Percentiles rank a stretch among this genome's conserved stretches.
Evolutionary conservation across 129 eudicot species (phyloP).

Genomic region (Pulicaria dysenterica): DNA sequence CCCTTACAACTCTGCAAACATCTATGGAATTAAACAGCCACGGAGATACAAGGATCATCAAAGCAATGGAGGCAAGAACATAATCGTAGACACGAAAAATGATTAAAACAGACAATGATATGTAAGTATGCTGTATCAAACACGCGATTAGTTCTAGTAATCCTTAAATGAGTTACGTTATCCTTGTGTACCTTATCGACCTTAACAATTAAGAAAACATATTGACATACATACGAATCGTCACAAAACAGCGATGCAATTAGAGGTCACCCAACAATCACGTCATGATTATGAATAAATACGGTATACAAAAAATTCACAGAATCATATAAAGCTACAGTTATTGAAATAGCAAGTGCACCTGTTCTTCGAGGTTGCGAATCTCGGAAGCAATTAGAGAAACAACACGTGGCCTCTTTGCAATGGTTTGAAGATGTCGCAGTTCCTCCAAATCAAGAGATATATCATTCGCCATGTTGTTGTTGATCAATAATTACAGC

Average conservation of each 20-base stretch:
- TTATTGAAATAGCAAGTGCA: constrained; percentile 6
- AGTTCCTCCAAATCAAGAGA: constrained; percentile 83
- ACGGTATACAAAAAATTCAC: background rate
- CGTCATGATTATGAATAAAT: background rate
- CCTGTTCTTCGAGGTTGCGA: constrained; percentile 64
- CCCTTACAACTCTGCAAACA: too few relatives aligned
- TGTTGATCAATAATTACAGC: background rate
- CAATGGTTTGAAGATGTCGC: constrained; percentile 62
- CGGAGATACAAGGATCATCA: background rate
- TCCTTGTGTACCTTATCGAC: background rate
- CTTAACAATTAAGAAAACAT: background rate
- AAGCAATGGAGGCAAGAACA: background rate
- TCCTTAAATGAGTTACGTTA: too few relatives aligned
- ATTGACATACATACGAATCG: background rate
- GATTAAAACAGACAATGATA: background rate
- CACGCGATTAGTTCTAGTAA: too few relatives aligned
- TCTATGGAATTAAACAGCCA: too few relatives aligned
- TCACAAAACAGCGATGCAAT: background rate
- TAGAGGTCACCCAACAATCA: background rate
- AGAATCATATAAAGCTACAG: constrained; percentile 6
- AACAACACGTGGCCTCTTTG: constrained; percentile 78
- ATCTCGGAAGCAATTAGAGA: constrained; percentile 73
- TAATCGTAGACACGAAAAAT: background rate
- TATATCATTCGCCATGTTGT: constrained; percentile 70
- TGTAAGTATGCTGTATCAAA: background rate